Evolutionary conservation across 768 basidiomycete genomes (phyloP).

Genomic region (Mycena belliarum): DNA sequence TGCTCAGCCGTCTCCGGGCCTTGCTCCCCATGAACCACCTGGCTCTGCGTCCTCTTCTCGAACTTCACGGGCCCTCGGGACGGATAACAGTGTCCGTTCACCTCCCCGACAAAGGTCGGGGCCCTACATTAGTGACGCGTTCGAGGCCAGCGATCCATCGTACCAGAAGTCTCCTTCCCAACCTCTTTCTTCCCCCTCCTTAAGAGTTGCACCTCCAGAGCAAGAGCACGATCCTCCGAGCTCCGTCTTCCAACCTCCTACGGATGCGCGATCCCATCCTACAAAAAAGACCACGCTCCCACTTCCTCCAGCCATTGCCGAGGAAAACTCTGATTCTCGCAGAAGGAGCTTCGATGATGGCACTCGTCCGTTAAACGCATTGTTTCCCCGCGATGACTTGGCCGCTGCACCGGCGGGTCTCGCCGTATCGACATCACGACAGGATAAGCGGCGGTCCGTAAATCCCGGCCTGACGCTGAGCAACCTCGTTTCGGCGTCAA

Average conservation of each 20-base stretch:
- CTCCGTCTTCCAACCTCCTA: constrained; percentile 21
- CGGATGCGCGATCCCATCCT: constrained; percentile 23
- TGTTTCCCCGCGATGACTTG: constrained; percentile 31
- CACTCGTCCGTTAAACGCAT: constrained; percentile 42
- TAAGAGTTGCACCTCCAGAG: constrained; percentile 45
- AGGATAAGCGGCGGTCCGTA: constrained; percentile 50
- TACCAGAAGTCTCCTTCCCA: constrained; percentile 16
- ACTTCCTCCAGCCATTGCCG: constrained; percentile 24
- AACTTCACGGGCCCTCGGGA: constrained; percentile 13
- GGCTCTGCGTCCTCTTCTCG: constrained; percentile 1
- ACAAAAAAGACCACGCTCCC: constrained; percentile 45
- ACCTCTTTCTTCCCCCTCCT: constrained; percentile 37
- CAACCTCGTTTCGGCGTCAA: constrained; percentile 29
- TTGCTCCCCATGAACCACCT: constrained; percentile 5
- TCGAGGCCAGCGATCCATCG: constrained; percentile 28
- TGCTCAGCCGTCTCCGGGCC: constrained; percentile 18
- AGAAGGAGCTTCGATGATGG: constrained; percentile 48
- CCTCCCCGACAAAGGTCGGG: constrained; percentile 32
- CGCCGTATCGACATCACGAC: constrained; percentile 37
- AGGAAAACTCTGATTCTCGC: constrained; percentile 31
- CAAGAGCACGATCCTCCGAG: constrained; percentile 7
- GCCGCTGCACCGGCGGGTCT: constrained; percentile 29
- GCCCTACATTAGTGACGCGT: constrained; percentile 40
- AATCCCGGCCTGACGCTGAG: constrained; percentile 45
- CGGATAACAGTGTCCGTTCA: constrained; percentile 23